A percentile compares a stretch with the other conserved stretches of the same genome.
These are phyloP conservation scores for Apiosordaria backusii DNA, from an alignment of 495 filamentous ascomycete genomes.

Conservation along the genomic window DNA sequence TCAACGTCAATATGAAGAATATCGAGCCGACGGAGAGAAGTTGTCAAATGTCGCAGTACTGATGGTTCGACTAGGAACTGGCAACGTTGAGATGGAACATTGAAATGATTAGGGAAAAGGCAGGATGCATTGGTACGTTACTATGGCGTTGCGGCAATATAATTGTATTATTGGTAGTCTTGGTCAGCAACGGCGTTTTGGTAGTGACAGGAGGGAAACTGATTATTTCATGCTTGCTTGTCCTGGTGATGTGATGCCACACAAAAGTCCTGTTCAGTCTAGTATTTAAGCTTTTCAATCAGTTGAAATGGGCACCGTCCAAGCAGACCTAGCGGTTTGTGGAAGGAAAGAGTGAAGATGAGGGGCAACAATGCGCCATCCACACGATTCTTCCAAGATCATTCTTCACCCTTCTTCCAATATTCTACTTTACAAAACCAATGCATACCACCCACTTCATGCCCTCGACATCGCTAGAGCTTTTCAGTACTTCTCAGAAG, in stretches of 20 bases:
- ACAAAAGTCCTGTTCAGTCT: too few species aligned
- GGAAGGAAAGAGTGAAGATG: neutral
- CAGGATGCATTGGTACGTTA: slow-evolving; percentile 19
- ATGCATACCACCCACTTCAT: neutral
- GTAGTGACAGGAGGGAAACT: neutral
- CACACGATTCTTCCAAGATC: neutral
- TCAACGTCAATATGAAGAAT: neutral
- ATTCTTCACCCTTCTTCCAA: neutral
- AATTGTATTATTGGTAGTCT: neutral
- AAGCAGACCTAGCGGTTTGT: too few species aligned
- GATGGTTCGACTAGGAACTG: too few species aligned
- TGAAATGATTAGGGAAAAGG: neutral
- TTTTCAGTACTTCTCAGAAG: neutral
- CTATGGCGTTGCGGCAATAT: slow-evolving; percentile 6
- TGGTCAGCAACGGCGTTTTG: neutral
- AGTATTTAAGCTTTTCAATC: neutral
- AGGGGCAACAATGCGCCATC: neutral
- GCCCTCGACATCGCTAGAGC: neutral
- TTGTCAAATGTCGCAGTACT: too few species aligned
- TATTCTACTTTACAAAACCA: neutral
- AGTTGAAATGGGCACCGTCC: neutral
- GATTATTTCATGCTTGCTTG: neutral
- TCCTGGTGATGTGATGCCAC: neutral
- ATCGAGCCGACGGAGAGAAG: too few species aligned
- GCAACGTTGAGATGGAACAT: neutral